A percentile compares a stretch with the other conserved stretches of the same genome.
These are phyloP conservation scores for Hypoxylon fuscum DNA, from an alignment of 495 filamentous ascomycete species.

Conservation along the genomic window DNA sequence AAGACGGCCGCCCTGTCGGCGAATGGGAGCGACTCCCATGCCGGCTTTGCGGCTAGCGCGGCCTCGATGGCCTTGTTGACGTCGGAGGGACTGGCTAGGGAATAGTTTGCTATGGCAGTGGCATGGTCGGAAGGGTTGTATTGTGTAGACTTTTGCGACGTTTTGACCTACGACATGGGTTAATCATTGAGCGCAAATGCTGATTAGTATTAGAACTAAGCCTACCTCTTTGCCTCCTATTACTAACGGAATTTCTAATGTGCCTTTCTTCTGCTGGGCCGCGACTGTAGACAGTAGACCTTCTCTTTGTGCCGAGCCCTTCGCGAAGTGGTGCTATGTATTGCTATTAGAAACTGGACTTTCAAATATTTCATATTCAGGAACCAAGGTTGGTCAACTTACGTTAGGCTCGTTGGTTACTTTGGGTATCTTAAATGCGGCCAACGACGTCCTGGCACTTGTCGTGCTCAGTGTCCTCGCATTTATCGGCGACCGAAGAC, in stretches of 20 bases:
- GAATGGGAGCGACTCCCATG: slow-evolving; percentile 85
- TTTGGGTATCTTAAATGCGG: slow-evolving; percentile 86
- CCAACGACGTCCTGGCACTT: slow-evolving; percentile 54
- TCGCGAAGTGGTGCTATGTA: slow-evolving; percentile 82
- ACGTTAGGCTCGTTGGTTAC: slow-evolving; percentile 95
- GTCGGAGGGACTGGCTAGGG: slow-evolving; percentile 74
- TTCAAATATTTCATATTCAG: neutral
- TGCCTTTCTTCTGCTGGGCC: slow-evolving; percentile 63
- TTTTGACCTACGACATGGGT: slow-evolving; percentile 55
- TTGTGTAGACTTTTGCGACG: slow-evolving; percentile 65
- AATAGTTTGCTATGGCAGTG: slow-evolving; percentile 78
- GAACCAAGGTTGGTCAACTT: slow-evolving; percentile 46
- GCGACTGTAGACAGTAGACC: slow-evolving; percentile 75
- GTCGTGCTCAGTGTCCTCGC: slow-evolving; percentile 31
- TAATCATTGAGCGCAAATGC: neutral
- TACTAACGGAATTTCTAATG: slow-evolving; percentile 78
- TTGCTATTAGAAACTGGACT: slow-evolving; percentile 28
- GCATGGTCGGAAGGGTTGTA: slow-evolving; percentile 78
- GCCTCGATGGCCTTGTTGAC: slow-evolving; percentile 79
- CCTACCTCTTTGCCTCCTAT: slow-evolving; percentile 80
- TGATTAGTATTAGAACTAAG: neutral
- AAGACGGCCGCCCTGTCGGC: slow-evolving; percentile 92
- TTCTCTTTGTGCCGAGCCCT: slow-evolving; percentile 79
- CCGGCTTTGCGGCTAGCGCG: slow-evolving; percentile 80
- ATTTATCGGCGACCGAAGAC: slow-evolving; percentile 26